phyloP scores from a whole-genome alignment of 768 basidiomycete species.

The Tylopilus plumbeoviolaceoides region DNA sequence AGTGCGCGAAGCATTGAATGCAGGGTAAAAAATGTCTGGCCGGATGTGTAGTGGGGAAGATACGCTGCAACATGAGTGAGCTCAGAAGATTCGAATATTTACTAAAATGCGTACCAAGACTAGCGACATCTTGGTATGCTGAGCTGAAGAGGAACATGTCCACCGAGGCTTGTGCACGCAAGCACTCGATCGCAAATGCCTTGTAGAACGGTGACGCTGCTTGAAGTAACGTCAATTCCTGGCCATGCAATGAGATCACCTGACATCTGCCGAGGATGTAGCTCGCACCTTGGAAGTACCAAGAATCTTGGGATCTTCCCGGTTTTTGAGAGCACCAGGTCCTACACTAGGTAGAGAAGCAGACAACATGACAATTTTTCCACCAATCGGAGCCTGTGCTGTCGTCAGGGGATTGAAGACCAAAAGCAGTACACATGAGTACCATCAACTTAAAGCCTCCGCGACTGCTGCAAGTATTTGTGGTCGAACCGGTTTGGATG shows the following conservation, averaged over 20 bases:
- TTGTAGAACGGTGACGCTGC: slow-evolving; percentile 97
- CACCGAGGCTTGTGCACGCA: slow-evolving; percentile 92
- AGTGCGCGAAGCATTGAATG: slow-evolving; percentile 89
- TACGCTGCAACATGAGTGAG: slow-evolving; percentile 50
- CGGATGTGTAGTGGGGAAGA: slow-evolving; percentile 95
- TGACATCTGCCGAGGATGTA: not conserved
- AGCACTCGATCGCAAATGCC: slow-evolving; percentile 97
- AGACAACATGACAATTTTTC: slow-evolving; percentile 87
- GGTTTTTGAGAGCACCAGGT: slow-evolving; percentile 87
- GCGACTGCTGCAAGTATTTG: slow-evolving; percentile 13
- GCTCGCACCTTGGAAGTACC: slow-evolving; percentile 80
- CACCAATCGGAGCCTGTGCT: slow-evolving; percentile 83
- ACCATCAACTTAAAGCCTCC: slow-evolving; percentile 94
- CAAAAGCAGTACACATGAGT: slow-evolving; percentile 9
- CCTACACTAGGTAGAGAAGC: slow-evolving; percentile 85
- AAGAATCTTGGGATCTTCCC: slow-evolving; percentile 94
- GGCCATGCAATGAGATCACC: slow-evolving; percentile 3
- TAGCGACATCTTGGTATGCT: slow-evolving; percentile 92
- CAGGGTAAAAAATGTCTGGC: slow-evolving; percentile 98
- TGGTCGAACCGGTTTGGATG: slow-evolving; percentile 4
- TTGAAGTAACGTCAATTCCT: slow-evolving; percentile 92
- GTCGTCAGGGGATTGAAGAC: not conserved
- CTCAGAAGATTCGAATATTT: not conserved
- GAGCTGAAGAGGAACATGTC: slow-evolving; percentile 99
- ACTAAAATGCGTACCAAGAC: slow-evolving; percentile 52